These are phyloP conservation scores for Rubroboletus pulcherrimus DNA, from an alignment of 768 basidiomycete species.

Conservation along the genomic window DNA sequence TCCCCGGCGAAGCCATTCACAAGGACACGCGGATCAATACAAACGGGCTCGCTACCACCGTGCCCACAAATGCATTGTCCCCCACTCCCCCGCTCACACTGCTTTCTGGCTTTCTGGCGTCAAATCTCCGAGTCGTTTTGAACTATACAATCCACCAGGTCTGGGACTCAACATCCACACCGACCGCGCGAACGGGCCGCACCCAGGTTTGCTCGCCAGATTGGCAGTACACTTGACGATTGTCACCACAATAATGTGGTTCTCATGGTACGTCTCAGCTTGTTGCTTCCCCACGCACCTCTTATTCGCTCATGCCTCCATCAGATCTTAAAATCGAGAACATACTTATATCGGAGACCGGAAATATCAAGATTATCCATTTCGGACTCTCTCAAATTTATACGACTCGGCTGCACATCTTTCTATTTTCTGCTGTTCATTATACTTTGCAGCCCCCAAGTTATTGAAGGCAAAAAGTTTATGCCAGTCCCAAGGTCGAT, in stretches of 20 bases:
- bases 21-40: too few relatives aligned
- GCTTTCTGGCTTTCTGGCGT: too few relatives aligned
- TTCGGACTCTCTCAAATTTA: slow-evolving; percentile 96
- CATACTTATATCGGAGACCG: slow-evolving; percentile 96
- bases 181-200: slow-evolving; percentile 92
- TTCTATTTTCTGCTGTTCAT: slow-evolving; percentile 93
- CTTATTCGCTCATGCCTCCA: background rate
- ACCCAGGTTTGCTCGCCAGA: slow-evolving; percentile 96
- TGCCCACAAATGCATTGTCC: too few relatives aligned
- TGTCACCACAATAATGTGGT: slow-evolving; percentile 98
- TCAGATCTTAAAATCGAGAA: slow-evolving; percentile 97
- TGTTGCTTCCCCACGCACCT: background rate
- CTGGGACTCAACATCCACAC: too few relatives aligned
- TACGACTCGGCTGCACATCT: slow-evolving; percentile 81
- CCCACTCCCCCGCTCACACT: too few relatives aligned
- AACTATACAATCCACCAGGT: too few relatives aligned
- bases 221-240: slow-evolving; percentile 93
- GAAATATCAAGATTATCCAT: slow-evolving; percentile 99
- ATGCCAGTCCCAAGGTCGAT: slow-evolving; percentile 97
- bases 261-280: slow-evolving; percentile 58
- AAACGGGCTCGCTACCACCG: too few relatives aligned
- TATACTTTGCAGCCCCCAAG: slow-evolving; percentile 98
- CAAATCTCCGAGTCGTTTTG: too few relatives aligned
- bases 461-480: slow-evolving; percentile 94
- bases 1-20: too few relatives aligned